These are phyloP conservation scores for Pseudotsuga menziesii DNA, from an alignment of 75 land plant species.

Conservation along the genomic window DNA sequence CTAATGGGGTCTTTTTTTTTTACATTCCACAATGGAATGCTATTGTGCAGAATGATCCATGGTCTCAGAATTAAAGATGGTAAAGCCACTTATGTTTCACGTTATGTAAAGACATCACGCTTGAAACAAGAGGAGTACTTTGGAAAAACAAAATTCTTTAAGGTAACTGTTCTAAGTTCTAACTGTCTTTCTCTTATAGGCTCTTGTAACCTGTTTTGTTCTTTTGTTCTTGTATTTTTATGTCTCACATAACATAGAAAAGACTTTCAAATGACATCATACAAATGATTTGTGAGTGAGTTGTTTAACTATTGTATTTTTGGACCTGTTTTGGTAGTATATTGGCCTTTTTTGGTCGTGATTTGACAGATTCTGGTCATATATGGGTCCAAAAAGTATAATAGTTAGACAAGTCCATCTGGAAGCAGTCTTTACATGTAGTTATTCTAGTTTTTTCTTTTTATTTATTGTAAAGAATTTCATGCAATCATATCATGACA, in stretches of 20 bases:
- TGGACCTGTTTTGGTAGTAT: too few species aligned
- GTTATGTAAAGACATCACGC: slow-evolving; percentile 80
- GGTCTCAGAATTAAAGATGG: slow-evolving; percentile 92
- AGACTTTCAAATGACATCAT: not conserved
- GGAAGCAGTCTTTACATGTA: not conserved
- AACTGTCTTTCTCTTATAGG: not conserved
- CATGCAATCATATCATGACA: not conserved
- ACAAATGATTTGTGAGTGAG: not conserved
- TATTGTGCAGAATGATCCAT: slow-evolving; percentile 77
- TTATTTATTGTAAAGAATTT: not conserved
- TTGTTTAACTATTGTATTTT: too few species aligned
- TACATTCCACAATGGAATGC: too few species aligned
- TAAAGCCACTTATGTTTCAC: slow-evolving; percentile 92
- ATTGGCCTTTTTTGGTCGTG: too few species aligned
- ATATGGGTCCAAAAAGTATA: too few species aligned
- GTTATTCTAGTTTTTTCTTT: not conserved
- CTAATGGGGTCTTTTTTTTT: too few species aligned
- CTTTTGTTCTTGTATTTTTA: not conserved
- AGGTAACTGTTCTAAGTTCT: slow-evolving; percentile 33
- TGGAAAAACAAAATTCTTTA: slow-evolving; percentile 80
- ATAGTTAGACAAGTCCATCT: too few species aligned
- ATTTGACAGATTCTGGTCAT: too few species aligned
- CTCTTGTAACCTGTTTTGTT: not conserved
- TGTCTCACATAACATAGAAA: not conserved
- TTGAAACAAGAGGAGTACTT: slow-evolving; percentile 84